These are phyloP conservation scores for Boletus coccyginus DNA, from an alignment of 768 basidiomycete genomes.

Conservation along the genomic window DNA sequence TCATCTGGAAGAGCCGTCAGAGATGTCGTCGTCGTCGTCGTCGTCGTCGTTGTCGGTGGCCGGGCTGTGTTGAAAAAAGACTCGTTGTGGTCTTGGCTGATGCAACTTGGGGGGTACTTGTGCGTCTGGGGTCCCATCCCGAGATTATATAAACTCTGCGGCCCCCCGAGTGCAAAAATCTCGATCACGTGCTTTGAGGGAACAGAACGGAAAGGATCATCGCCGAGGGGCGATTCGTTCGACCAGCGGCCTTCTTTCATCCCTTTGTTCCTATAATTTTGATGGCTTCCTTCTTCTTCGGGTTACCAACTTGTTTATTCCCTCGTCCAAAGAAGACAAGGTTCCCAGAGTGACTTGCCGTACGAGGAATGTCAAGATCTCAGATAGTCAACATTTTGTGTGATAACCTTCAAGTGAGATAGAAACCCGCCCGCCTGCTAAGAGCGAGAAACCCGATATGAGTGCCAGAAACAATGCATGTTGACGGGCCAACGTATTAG, in stretches of 20 bases:
- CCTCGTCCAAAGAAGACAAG: too few species aligned
- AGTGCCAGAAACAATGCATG: too few species aligned
- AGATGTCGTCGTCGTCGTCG: constrained; percentile 7
- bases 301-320: too few species aligned
- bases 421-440: too few species aligned
- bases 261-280: not conserved
- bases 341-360: too few species aligned
- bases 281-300: not conserved
- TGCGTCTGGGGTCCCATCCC: constrained; percentile 16
- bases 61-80: constrained; percentile 25
- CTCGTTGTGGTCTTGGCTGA: constrained; percentile 19
- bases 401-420: too few species aligned
- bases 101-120: constrained; percentile 23
- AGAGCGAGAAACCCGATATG: too few species aligned
- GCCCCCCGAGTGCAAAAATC: constrained; percentile 7
- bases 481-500: too few species aligned
- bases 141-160: constrained; percentile 18
- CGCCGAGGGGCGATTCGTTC: not conserved
- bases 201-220: not conserved
- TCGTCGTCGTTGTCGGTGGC: constrained; percentile 6
- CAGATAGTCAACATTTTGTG: not conserved
- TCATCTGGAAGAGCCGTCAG: constrained; percentile 23
- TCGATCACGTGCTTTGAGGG: constrained; percentile 14
- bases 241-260: not conserved
- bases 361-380: not conserved